Base-by-base conservation (phyloP, 106 monocot species). In the Allium cepa region DNA sequence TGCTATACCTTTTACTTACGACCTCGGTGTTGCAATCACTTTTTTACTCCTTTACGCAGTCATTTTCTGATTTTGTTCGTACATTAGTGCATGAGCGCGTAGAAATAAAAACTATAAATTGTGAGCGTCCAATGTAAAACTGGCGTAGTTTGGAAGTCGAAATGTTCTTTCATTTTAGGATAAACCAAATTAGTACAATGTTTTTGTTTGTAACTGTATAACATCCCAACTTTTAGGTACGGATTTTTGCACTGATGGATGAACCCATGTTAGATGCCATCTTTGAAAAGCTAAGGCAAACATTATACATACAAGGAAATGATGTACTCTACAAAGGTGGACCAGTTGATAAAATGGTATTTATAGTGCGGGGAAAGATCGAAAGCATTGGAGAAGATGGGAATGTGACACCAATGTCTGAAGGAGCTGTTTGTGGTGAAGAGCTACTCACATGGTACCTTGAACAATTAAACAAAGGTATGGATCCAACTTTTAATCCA, bases 401-500 rank as follows among this genome's bases (percentile, higher is more conserved):
- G 61, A 83, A 76, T 62, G 56, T 26, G 22, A 59, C 76, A 64
- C 80, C 74, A 3, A 74, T 96, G 49, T 86, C 83, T 36, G 91
- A 91, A 74, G 91, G 95, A 61, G 88, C 84, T 81, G 91, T 96
- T 58, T 96, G 95, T 75, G 95, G 95, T 53, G 88, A 96, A 67
- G 95, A 96, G 72, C 88, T 96, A 51, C 83, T 96, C 7, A 84
- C 91, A 17, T 86, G 95, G 95, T 91, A 80, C 63, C 83, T 91
- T 51, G 94, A 95, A 59, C 78, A 85, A 10, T 63, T 73, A 0
- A 69, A 85, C 60, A 80, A 69, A 88, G 91, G 90, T 88, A 67
- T 55, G 53, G 7, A 11, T 15, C 53, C 11, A 55, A 12, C 1
- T 55, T 15, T 55, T 8, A 12, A 55, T 55, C 53, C 36, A 2